Evolutionary conservation across 169 alveolate genomes (phyloP), one percentile per base, ranked within the genome.

Genomic region (Cryptosporidium felis): DNA sequence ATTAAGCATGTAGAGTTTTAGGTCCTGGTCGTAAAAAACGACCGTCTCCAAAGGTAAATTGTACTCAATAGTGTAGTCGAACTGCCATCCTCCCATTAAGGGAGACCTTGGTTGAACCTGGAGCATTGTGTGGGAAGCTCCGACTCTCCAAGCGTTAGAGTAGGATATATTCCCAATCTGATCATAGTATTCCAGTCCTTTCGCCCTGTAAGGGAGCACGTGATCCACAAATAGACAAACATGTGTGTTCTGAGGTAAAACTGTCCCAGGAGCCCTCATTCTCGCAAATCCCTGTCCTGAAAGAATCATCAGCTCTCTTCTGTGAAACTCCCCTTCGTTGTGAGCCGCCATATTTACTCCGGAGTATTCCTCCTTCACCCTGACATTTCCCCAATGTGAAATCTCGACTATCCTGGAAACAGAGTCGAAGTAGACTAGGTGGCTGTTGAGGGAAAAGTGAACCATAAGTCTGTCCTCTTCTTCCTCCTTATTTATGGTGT

Each of bases 311-410:
- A 89, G 92, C 60, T 91, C 96, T 45, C 92, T 91, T 89, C 98
- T 91, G 8, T 95, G 93, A 63, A 94, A 95, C 80, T 94, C 98
- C 18, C 97, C 97, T 42, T 92, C 85, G 41, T 94, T 81, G 16
- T 90, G 89, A 5, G 97, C 96, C 0, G 94, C 96, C 62, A 89
- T 79, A 65, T 95, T 95, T 47, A 82, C 90, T 18, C 94, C 45
- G 26, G 89, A 81, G 66, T 92, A 95, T 23, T 91, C 91, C 47
- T 94, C 96, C 28, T 88, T 91, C 44, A 94, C 91, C 5, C 92
- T 92, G 36, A 95, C 91, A 62, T 94, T 93, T 23, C 97, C 97
- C 98, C 98, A 95, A 80, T 95, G 98, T 34, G 96, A 92, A 1
- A 94, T 90, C 88, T 89, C 89, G 10, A 88, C 47, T 32, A 56